phyloP scores from a whole-genome alignment of 352 stramenopile genomes.

The Phytophthora nicotianae region DNA sequence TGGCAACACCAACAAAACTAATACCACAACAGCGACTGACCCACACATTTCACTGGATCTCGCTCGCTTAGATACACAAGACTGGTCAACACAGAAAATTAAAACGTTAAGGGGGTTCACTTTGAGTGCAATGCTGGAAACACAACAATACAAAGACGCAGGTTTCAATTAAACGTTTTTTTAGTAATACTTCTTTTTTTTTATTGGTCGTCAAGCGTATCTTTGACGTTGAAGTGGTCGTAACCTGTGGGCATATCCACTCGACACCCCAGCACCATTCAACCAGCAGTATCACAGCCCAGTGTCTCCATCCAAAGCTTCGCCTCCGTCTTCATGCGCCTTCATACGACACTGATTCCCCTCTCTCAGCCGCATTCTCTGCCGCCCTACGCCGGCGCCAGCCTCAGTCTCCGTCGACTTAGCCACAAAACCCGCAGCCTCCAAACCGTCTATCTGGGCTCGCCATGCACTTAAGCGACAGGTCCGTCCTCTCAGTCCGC shows the following conservation, averaged over 20 bases:
- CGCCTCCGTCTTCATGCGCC: neutral
- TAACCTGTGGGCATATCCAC: conserved; percentile 17
- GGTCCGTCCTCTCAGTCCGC: conserved; percentile 12
- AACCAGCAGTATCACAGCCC: conserved; percentile 14
- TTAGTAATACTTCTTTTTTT: neutral
- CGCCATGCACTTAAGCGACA: conserved; percentile 27
- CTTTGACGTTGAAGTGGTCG: conserved; percentile 30
- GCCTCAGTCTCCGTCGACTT: conserved; percentile 1
- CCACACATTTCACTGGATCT: conserved; percentile 32
- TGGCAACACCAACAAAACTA: conserved; percentile 3
- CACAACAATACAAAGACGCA: too few species aligned
- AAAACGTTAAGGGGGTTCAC: neutral
- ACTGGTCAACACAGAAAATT: conserved; percentile 27
- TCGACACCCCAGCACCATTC: conserved; percentile 8
- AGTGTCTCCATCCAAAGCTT: conserved; percentile 5
- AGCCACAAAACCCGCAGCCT: conserved; percentile 13
- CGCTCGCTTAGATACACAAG: neutral
- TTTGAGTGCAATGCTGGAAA: neutral
- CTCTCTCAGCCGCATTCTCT: conserved; percentile 22
- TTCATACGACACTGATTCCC: conserved; percentile 21
- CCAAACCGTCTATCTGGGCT: conserved; percentile 40
- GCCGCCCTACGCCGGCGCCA: conserved; percentile 7
- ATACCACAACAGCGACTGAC: conserved; percentile 1
- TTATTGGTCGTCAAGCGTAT: conserved; percentile 13
- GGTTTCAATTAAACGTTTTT: neutral